phyloP scores from a whole-genome alignment of 108 stramenopile species.

The Hondaea fermentalgiana region DNA sequence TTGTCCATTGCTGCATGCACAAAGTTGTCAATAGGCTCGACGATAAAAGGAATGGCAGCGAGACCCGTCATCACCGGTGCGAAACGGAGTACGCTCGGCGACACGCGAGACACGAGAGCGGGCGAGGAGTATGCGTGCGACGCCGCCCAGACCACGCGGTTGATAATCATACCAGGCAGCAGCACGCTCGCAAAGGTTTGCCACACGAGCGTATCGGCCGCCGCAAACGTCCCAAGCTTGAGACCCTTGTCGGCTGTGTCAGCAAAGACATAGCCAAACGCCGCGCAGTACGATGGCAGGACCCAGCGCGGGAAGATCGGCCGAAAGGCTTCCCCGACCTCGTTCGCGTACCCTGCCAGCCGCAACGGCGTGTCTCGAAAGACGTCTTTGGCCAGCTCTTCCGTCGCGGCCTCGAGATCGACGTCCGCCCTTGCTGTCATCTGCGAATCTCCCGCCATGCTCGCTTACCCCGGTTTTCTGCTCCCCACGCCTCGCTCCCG shows the following conservation, averaged over 20 bases:
- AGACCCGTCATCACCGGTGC: slow-evolving; percentile 40
- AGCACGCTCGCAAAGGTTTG: slow-evolving; percentile 41
- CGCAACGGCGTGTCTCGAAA: slow-evolving; percentile 26
- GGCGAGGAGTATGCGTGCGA: background rate
- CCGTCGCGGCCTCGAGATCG: background rate
- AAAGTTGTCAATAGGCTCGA: slow-evolving; percentile 42
- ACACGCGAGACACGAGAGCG: background rate
- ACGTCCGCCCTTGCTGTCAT: background rate
- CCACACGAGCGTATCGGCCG: slow-evolving; percentile 44
- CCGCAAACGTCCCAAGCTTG: background rate
- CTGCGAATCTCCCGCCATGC: background rate
- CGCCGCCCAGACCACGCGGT: slow-evolving; percentile 16
- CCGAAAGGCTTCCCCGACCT: slow-evolving; percentile 47
- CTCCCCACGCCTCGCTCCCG: no score
- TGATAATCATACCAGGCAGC: slow-evolving; percentile 43
- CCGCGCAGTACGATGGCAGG: slow-evolving; percentile 37
- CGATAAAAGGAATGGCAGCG: slow-evolving; percentile 43
- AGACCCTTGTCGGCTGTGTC: slow-evolving; percentile 41
- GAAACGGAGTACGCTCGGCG: background rate
- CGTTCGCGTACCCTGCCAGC: slow-evolving; percentile 44
- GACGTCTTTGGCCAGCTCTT: slow-evolving; percentile 4
- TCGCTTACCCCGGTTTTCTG: no score
- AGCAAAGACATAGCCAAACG: slow-evolving; percentile 39
- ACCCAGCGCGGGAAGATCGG: slow-evolving; percentile 28
- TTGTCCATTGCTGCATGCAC: slow-evolving; percentile 39